Conservation (phyloP, 805 yeast genomes). For the Deakozyma indianensis region DNA sequence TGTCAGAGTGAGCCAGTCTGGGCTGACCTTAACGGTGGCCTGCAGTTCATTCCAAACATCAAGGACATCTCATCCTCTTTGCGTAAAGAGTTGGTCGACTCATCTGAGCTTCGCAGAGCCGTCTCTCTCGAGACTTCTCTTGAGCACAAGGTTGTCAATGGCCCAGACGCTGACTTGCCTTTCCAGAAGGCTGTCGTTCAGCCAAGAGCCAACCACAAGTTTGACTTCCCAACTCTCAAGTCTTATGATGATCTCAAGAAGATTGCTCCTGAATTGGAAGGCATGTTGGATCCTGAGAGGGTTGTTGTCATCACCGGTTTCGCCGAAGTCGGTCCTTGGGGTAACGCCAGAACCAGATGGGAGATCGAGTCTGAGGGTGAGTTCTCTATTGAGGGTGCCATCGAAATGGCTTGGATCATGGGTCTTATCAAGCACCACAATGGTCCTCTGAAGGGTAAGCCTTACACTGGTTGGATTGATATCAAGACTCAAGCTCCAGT, state of each 20-base stretch:
- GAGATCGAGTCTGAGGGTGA: slow-evolving; percentile 95
- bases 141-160: slow-evolving; percentile 75
- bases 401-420: slow-evolving; percentile 99
- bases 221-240: slow-evolving; percentile 83
- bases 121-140: slow-evolving; percentile 87
- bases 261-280: slow-evolving; percentile 57
- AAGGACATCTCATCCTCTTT: slow-evolving; percentile 72
- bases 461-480: slow-evolving; percentile 96
- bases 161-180: slow-evolving; percentile 78
- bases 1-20: slow-evolving; percentile 90
- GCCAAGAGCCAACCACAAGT: slow-evolving; percentile 91
- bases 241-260: slow-evolving; percentile 58
- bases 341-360: slow-evolving; percentile 98
- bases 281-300: slow-evolving; percentile 80
- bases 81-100: slow-evolving; percentile 58
- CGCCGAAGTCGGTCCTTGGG: slow-evolving; percentile 99
- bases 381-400: slow-evolving; percentile 92
- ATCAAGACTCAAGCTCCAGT: slow-evolving; percentile 85
- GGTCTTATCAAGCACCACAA: slow-evolving; percentile 91
- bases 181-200: slow-evolving; percentile 62
- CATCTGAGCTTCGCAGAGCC: slow-evolving; percentile 87
- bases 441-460: slow-evolving; percentile 70
- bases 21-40: slow-evolving; percentile 98
- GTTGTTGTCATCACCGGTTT: slow-evolving; percentile 96
- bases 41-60: slow-evolving; percentile 83